phyloP scores from a whole-genome alignment of 805 yeast species.

The Middelhovenomyces tepae region DNA sequence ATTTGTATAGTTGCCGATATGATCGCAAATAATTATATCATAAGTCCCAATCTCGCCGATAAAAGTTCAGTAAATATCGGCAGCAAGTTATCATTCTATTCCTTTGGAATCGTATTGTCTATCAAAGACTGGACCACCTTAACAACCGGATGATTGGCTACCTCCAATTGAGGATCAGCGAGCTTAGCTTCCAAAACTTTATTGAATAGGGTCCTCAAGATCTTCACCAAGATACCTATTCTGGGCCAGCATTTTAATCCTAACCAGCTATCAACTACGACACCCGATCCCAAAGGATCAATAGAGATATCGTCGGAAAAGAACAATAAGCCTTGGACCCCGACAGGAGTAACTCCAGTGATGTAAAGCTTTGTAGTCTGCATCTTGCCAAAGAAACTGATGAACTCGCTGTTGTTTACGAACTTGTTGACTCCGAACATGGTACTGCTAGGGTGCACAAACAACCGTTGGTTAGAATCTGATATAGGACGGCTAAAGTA shows the following conservation, averaged over 20 bases:
- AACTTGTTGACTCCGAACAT: conserved; percentile 45
- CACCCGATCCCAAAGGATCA: conserved; percentile 60
- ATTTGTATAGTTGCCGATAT: too few relatives aligned
- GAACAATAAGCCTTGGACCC: conserved; percentile 60
- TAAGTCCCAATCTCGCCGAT: too few relatives aligned
- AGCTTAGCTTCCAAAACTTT: conserved; percentile 54
- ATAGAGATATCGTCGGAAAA: conserved; percentile 63
- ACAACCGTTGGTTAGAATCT: conserved; percentile 48
- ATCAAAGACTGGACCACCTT: conserved; percentile 24
- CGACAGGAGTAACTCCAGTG: conserved; percentile 72
- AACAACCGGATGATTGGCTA: conserved; percentile 23
- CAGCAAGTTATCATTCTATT: too few relatives aligned
- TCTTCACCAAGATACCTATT: conserved; percentile 76
- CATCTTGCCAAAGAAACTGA: conserved; percentile 51
- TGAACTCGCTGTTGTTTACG: conserved; percentile 33
- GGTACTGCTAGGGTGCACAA: conserved; percentile 79
- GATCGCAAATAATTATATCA: too few relatives aligned
- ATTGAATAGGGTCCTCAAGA: conserved; percentile 59
- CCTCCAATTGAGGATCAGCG: conserved; percentile 35
- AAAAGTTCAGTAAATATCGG: too few relatives aligned
- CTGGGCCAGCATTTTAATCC: conserved; percentile 91
- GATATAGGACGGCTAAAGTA: conserved; percentile 65
- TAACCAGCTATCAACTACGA: conserved; percentile 80
- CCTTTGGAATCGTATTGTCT: too few relatives aligned
- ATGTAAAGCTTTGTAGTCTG: conserved; percentile 61